These are phyloP conservation scores for Durio zibethinus DNA, from an alignment of 345 rosid species.

Conservation along the genomic window DNA sequence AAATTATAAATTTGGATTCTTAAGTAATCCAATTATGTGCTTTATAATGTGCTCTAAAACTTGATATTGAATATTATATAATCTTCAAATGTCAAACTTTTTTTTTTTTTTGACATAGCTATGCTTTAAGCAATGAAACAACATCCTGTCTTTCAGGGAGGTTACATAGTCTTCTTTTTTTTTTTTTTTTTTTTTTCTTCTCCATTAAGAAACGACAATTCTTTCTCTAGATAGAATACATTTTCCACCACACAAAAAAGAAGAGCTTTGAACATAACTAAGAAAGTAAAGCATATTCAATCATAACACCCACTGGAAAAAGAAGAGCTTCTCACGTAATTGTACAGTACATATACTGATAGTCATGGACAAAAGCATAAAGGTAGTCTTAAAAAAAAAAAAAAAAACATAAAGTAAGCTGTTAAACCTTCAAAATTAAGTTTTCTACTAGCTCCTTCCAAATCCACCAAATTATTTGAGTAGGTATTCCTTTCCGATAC, in stretches of 20 bases:
- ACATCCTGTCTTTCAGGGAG: no score
- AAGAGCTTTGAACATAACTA: conserved; percentile 2
- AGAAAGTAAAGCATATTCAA: conserved; percentile 10
- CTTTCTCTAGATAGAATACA: background rate
- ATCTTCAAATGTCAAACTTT: background rate
- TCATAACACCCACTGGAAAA: background rate
- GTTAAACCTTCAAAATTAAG: background rate
- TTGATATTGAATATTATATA: background rate
- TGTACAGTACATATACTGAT: background rate
- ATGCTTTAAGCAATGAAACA: no score
- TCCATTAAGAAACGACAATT: background rate
- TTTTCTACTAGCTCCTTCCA: background rate
- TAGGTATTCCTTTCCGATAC: background rate
- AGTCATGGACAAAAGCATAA: background rate
- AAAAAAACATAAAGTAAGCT: background rate
- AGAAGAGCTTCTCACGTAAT: background rate
- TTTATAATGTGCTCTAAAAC: background rate
- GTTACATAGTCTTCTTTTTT: no score
- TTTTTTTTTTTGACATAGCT: no score
- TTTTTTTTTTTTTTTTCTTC: conserved; percentile 3
- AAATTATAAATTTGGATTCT: background rate
- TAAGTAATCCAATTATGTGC: no score
- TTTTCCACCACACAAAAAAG: background rate
- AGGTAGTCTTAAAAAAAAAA: background rate
- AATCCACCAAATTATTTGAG: background rate